phyloP scores from a whole-genome alignment of 345 rosid genomes.

The Viola odorata region DNA sequence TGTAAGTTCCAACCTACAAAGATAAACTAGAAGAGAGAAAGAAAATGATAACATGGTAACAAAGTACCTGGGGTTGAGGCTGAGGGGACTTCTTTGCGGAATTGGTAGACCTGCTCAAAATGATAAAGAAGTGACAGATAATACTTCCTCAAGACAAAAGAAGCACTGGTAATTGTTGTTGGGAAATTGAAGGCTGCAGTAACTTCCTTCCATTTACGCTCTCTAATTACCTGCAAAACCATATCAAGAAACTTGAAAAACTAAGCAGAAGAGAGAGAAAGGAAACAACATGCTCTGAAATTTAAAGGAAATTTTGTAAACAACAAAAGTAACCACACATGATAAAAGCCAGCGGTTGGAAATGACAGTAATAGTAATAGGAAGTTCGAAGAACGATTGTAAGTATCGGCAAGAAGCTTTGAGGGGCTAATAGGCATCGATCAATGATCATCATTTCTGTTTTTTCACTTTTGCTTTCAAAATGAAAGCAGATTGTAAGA shows the following conservation, averaged over 20 bases:
- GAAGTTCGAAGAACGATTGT: too few species aligned
- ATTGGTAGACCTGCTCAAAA: slow-evolving; percentile 68
- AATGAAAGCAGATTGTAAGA: too few species aligned
- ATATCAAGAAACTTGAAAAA: slow-evolving; percentile 12
- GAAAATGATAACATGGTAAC: background rate
- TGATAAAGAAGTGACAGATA: slow-evolving; percentile 64
- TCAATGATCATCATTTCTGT: too few species aligned
- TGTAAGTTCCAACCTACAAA: background rate
- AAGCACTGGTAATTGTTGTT: slow-evolving; percentile 78
- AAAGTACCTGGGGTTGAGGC: slow-evolving; percentile 31
- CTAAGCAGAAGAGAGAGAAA: background rate
- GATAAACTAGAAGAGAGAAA: background rate
- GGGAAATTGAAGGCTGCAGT: slow-evolving; percentile 63
- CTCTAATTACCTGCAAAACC: slow-evolving; percentile 50
- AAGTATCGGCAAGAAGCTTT: too few species aligned
- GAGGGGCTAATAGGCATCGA: too few species aligned
- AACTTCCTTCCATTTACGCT: slow-evolving; percentile 93
- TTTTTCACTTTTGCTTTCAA: too few species aligned
- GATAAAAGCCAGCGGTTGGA: too few species aligned
- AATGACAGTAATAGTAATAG: too few species aligned
- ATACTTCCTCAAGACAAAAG: slow-evolving; percentile 72
- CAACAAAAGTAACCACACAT: too few species aligned
- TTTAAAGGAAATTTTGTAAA: background rate
- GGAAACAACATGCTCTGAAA: background rate
- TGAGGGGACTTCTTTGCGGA: slow-evolving; percentile 39